Percentiles rank a stretch among this genome's conserved stretches.
Evolutionary conservation across 768 basidiomycete species (phyloP).

Genomic region (Lactarius hatsudake): DNA sequence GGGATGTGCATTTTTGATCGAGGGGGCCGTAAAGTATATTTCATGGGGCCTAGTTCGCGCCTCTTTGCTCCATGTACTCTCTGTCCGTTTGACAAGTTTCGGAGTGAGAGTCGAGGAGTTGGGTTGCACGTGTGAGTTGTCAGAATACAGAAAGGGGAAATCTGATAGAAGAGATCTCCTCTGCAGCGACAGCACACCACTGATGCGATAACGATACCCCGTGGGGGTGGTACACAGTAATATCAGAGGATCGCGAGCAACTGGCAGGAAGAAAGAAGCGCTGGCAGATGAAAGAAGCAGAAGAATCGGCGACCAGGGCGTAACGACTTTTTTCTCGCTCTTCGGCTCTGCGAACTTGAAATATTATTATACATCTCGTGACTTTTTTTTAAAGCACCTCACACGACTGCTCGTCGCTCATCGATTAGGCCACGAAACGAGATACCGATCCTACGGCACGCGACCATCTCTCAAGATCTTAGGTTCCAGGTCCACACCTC

Average conservation of each 20-base stretch:
- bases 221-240: background rate
- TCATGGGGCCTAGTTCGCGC: background rate
- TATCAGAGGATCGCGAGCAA: background rate
- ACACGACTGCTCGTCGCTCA: background rate
- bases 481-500: background rate
- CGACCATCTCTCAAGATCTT: background rate
- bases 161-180: background rate
- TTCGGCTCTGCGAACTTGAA: background rate
- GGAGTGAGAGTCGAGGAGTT: background rate
- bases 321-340: background rate
- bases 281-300: background rate
- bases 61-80: background rate
- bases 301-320: background rate
- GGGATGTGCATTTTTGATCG: background rate
- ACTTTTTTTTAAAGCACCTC: background rate
- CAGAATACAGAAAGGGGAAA: background rate
- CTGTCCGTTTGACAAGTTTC: background rate
- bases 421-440: conserved; percentile 1
- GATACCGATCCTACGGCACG: background rate
- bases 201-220: background rate
- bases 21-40: background rate
- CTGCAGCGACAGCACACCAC: background rate
- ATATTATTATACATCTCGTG: background rate
- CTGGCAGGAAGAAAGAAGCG: background rate
- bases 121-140: background rate